Base-by-base conservation (phyloP, 805 yeast species). In the Ogataea corticis region DNA sequence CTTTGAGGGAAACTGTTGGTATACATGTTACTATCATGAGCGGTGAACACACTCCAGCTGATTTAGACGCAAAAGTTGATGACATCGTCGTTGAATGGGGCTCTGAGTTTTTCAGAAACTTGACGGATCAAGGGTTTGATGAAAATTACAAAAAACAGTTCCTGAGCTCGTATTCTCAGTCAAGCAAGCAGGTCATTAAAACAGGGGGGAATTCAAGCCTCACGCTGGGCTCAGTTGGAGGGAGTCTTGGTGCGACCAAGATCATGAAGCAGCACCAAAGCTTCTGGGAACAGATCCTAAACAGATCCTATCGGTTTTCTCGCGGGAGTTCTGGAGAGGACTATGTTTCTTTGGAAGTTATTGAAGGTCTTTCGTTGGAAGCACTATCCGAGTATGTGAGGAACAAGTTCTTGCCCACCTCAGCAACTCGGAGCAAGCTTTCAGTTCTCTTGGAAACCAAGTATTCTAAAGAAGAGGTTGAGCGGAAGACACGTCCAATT, bases 21-120 rank as follows among this genome's bases (percentile, higher is more conserved):
- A 48, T 84, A 3, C 83, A 80, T 53, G 62, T 85, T 10, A 68
- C 78, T 1, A 61, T 83, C 0, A 75, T 82, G 71, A 80, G 88
- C 50, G 73, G 76, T 13, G 65, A 63, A 2, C 68, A 68, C 42
- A 46, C 66, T 0, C 75, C 83, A 2, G 55, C 56, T 1, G 64
- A 62, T 9, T 49, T 85, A 7, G 73, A 73, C 31, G 41, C 44
- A 0, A 73, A 74, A 42, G 71, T 84, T 18, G 76, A 82, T 42
- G 74, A 70, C 19, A 77, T 75, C 38, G 51, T 84, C 1, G 14
- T 47, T 9, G 67, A 64, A 17, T 68, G 82, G 68, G 79, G 70
- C 42, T 35, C 46, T 0, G 57, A 59, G 9, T 41, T 54, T 13
- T 44, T 74, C 5, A 45, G 51, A 1, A 52, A 49, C 0, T 36